These are phyloP conservation scores for Pythium periplocum DNA, from an alignment of 352 stramenopile genomes.

Conservation along the genomic window DNA sequence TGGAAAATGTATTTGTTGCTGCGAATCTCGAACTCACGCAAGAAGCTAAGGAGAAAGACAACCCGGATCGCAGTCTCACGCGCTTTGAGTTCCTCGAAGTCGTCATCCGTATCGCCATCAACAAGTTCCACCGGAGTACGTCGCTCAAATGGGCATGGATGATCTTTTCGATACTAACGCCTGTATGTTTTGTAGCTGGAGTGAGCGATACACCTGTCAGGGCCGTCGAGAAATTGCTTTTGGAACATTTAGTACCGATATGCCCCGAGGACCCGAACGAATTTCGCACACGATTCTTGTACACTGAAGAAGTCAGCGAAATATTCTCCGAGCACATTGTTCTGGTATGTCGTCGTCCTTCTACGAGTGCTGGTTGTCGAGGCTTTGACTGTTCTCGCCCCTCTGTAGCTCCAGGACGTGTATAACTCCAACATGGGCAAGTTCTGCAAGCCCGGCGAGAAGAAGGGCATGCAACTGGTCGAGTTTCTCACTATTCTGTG, in stretches of 20 bases:
- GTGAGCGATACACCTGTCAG: constrained; percentile 62
- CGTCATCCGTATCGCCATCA: constrained; percentile 71
- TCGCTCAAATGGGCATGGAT: background rate
- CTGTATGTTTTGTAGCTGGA: constrained; percentile 30
- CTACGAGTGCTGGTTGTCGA: no score
- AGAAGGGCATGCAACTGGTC: constrained; percentile 70
- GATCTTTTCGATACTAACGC: background rate
- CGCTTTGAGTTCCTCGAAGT: constrained; percentile 77
- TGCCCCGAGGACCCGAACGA: constrained; percentile 60
- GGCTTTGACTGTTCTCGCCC: background rate
- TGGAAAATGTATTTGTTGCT: constrained; percentile 79
- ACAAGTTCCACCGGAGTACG: constrained; percentile 71
- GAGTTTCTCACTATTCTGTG: constrained; percentile 60
- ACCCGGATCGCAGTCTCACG: constrained; percentile 69
- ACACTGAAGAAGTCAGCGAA: constrained; percentile 74
- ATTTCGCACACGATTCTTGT: constrained; percentile 61
- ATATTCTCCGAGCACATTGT: constrained; percentile 67
- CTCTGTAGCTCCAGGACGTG: constrained; percentile 55
- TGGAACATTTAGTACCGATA: constrained; percentile 48
- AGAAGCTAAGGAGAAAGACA: constrained; percentile 77
- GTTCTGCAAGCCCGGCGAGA: constrained; percentile 68
- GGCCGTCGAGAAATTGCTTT: constrained; percentile 60
- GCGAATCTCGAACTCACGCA: constrained; percentile 74
- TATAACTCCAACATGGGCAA: constrained; percentile 71
- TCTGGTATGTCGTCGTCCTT: constrained; percentile 24